Base-by-base conservation (phyloP, 129 eudicot species). In the Logfia minima region DNA sequence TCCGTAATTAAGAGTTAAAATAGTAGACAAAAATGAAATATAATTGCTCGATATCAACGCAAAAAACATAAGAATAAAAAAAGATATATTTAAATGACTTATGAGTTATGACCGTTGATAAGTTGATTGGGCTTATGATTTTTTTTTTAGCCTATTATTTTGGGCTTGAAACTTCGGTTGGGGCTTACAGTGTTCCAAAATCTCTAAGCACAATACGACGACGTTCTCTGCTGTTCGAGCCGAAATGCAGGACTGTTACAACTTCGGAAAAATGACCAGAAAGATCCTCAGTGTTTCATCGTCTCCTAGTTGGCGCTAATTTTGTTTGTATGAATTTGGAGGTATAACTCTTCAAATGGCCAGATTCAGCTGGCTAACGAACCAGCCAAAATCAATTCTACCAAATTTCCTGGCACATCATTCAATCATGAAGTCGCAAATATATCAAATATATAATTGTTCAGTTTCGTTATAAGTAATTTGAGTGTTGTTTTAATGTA, bases 401-500 rank as follows among this genome's bases (percentile, higher is more conserved):
- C 63, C 19, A 6, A 58, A 58, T 19, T 58, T 58, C 11, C 26
- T n/a, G 26, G 63, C 19, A 58, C 5, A 19, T n/a, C 11, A 58
- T 58, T n/a, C 4, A 58, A 58, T 58, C 63, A 58, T 19, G 11
- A 58, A 21, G 4, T 19, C 63, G n/a, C 14, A 48, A 48, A 48
- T 8, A 11, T 14, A 48, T 48, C 18, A 13, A 48, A 48, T 48
- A 8, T 48, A 8, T 48, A 10, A 28, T 62, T 60, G 17, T 6
- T 63, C 14, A 64, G 2, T 65, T 14, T 28, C 52, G 4, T 64
- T 64, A 58, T 58, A 17, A 28, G 3, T 45, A 71, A 61, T 64
- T 76, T 19, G 55, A 28, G 64, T 74, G 77, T 34, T 78, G 21
- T 66, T 80, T 28, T 29, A 4, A 13, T 64, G 2, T 14, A 1